These are phyloP conservation scores for Diaporthe velutina DNA, from an alignment of 2,329 filamentous ascomycete species.

Conservation along the genomic window DNA sequence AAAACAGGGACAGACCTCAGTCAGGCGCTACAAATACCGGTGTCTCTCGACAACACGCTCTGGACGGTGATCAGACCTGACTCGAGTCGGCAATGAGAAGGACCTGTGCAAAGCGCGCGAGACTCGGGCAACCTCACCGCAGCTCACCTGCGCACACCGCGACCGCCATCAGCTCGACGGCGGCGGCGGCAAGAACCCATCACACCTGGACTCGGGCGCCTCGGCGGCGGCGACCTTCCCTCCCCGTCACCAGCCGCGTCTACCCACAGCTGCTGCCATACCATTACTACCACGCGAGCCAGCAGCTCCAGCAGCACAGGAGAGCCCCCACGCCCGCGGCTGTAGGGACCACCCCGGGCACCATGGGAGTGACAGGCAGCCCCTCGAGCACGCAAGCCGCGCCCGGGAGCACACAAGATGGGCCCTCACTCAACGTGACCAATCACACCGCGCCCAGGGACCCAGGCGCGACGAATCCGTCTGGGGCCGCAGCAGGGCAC, in stretches of 20 bases:
- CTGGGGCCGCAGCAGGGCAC: conserved; percentile 23
- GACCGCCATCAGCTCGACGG: background rate
- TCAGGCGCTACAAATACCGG: conserved; percentile 15
- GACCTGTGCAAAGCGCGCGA: background rate
- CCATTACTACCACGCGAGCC: conserved; percentile 12
- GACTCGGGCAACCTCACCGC: background rate
- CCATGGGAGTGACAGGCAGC: background rate
- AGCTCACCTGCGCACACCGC: conserved; percentile 18
- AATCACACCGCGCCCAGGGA: conserved; percentile 12
- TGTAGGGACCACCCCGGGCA: background rate
- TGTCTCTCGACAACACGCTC: background rate
- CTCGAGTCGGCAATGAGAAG: conserved; percentile 5
- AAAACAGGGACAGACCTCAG: background rate
- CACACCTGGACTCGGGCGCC: conserved; percentile 17
- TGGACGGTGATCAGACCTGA: background rate
- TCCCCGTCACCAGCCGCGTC: conserved; percentile 14
- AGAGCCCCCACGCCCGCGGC: conserved; percentile 8
- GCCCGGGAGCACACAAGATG: conserved; percentile 31
- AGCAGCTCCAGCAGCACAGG: background rate
- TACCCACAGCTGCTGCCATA: conserved; percentile 23
- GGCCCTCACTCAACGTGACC: background rate
- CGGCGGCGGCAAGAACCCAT: background rate
- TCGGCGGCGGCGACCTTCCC: background rate
- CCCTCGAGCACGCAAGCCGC: conserved; percentile 35
- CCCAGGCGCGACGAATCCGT: conserved; percentile 17